Evolutionary conservation across 2,329 filamentous ascomycete genomes (phyloP).

Genomic region (Fragosphaeria purpurea): DNA sequence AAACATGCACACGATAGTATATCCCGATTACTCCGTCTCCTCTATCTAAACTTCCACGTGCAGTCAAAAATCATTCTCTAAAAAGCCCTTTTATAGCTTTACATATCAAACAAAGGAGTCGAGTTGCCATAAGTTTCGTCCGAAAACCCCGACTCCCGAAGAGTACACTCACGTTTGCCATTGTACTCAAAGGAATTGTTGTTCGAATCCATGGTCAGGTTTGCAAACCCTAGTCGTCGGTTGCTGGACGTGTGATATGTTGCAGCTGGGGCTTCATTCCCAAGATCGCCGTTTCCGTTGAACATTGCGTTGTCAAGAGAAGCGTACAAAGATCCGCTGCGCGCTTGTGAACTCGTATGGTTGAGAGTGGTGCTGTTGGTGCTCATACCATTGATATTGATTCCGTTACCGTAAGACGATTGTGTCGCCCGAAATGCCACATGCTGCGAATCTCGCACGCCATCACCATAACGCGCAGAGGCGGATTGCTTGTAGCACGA

Average conservation of each 20-base stretch:
- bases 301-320: constrained; percentile 17
- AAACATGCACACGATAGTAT: no score
- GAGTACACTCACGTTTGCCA: constrained; percentile 4
- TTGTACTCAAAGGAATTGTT: constrained; percentile 9
- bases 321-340: constrained; percentile 13
- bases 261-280: constrained; percentile 13
- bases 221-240: constrained; percentile 13
- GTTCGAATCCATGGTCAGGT: constrained; percentile 8
- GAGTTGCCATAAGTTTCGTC: constrained; percentile 2
- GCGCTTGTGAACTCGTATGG: constrained; percentile 6
- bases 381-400: constrained; percentile 6
- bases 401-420: constrained; percentile 1
- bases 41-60: no score
- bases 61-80: no score
- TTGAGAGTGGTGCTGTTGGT: constrained; percentile 1
- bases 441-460: constrained; percentile 5
- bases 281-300: background rate
- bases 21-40: no score
- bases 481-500: constrained; percentile 6
- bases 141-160: constrained; percentile 6
- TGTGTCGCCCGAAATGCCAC: constrained; percentile 3
- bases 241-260: constrained; percentile 20
- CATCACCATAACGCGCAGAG: constrained; percentile 6
- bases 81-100: background rate
- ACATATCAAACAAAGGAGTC: constrained; percentile 9